These are phyloP conservation scores for Neocallimastix lanati DNA, from an alignment of 192 early-diverging fungal genomes.

Conservation along the genomic window DNA sequence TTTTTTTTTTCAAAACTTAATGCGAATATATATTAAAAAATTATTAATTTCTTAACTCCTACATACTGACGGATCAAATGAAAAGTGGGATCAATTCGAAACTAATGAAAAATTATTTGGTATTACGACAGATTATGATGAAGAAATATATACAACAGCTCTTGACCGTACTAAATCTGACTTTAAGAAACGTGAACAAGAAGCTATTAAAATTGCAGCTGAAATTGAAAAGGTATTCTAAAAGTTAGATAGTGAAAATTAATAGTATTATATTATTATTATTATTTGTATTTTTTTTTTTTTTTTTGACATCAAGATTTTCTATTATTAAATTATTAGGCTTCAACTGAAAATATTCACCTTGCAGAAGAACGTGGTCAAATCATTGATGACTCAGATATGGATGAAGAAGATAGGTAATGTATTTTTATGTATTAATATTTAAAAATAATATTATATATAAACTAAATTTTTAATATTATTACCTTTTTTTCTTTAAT, in stretches of 20 bases:
- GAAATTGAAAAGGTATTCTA: slow-evolving; percentile 59
- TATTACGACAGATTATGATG: slow-evolving; percentile 84
- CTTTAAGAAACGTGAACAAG: slow-evolving; percentile 70
- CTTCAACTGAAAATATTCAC: slow-evolving; percentile 56
- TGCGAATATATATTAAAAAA: too few relatives aligned
- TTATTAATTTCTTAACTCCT: too few relatives aligned
- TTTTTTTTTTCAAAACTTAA: too few relatives aligned
- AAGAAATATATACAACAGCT: slow-evolving; percentile 88
- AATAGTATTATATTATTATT: too few relatives aligned
- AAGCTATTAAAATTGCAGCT: slow-evolving; percentile 67
- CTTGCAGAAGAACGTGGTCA: slow-evolving; percentile 78
- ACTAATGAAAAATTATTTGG: slow-evolving; percentile 88
- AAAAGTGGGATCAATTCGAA: slow-evolving; percentile 92
- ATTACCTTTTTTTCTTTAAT: too few relatives aligned
- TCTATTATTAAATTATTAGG: slow-evolving; percentile 20
- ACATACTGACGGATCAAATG: slow-evolving; percentile 3
- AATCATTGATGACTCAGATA: slow-evolving; percentile 16
- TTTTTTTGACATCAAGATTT: too few relatives aligned
- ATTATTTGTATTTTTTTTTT: too few relatives aligned
- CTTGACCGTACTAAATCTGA: slow-evolving; percentile 67
- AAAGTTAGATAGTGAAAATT: too few relatives aligned
- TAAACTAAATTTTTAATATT: too few relatives aligned
- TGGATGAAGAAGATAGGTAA: slow-evolving; percentile 87
- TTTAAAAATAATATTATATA: too few relatives aligned
- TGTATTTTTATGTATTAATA: too few relatives aligned